Evolutionary conservation across 1,284 basidiomycete species (phyloP), one percentile per base, ranked within the genome.

Genomic region (Meira nashicola): DNA sequence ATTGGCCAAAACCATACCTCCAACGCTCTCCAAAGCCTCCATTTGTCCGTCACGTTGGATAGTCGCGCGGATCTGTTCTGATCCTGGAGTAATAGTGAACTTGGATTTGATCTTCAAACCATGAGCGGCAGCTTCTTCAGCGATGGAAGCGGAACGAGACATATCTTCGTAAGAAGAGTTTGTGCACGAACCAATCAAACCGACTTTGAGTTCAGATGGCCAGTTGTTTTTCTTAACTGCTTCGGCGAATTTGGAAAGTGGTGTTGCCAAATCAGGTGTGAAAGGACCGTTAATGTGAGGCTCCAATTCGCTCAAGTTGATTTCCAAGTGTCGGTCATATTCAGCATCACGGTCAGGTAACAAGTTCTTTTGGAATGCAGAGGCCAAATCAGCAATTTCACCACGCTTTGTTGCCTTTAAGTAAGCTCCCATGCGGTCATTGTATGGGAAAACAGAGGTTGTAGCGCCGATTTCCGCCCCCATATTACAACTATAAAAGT

Each of bases 161-260:
- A 98, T 97, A 83, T 99, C 95, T 83, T 98, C 95, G 80, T 99
- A 99, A 33, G 95, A 98, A 54, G 94, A 98, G 86, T 99, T 98
- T 80, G 95, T 98, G 89, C 94, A 99, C 54, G 95, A 98, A 62
- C 95, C 94, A 79, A 98, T 98, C 61, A 98, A 86, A 64, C 86
- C 90, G 74, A 97, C 95, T 83, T 91, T 93, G 83, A 99, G 87
- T 80, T 98, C 94, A 65, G 86, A 83, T 51, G 94, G 94, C 94
- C 95, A 98, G 80, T 85, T 84, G 84, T 97, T 95, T 84, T 92
- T 88, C 86, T 91, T 91, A 73, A 91, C 92, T 73, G 87, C 91
- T 56, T 84, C 82, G 65, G 89, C 89, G 79, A 98, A 96, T 84
- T 94, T 89, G 80, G 94, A 97, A 77, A 99, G 85, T 44, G 79